These are phyloP conservation scores for Mortierella sp. DNA, from an alignment of 371 early-diverging fungal genomes.

Conservation along the genomic window DNA sequence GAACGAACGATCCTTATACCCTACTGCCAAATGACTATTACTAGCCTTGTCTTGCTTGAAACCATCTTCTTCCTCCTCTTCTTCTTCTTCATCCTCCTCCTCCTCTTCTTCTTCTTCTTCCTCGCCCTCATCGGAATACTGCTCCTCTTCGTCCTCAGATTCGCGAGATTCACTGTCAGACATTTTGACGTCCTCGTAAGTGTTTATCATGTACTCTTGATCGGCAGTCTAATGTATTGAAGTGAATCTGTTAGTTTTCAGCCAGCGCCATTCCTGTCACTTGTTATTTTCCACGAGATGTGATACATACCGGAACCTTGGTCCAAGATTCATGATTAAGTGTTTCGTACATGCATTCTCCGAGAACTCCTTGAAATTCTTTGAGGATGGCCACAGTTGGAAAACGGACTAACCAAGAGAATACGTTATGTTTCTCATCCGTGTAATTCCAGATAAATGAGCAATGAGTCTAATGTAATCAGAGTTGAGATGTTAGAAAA, in stretches of 20 bases:
- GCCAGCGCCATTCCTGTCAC: background rate
- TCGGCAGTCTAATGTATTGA: slow-evolving; percentile 58
- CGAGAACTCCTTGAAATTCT: slow-evolving; percentile 67
- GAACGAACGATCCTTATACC: slow-evolving; percentile 85
- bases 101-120: slow-evolving; percentile 35
- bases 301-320: slow-evolving; percentile 58
- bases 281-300: background rate
- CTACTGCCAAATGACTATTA: slow-evolving; percentile 82
- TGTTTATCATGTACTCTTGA: slow-evolving; percentile 73
- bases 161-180: slow-evolving; percentile 21
- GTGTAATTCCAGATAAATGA: slow-evolving; percentile 63
- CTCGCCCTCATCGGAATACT: slow-evolving; percentile 38
- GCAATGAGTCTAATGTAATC: slow-evolving; percentile 11
- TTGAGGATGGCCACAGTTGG: slow-evolving; percentile 56
- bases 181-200: slow-evolving; percentile 75
- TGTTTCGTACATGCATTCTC: slow-evolving; percentile 76
- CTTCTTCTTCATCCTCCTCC: slow-evolving; percentile 34
- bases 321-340: slow-evolving; percentile 60
- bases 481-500: background rate
- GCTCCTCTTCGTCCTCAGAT: slow-evolving; percentile 18
- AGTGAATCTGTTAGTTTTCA: background rate
- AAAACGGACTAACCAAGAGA: slow-evolving; percentile 79
- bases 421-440: slow-evolving; percentile 59
- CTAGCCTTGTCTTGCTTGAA: slow-evolving; percentile 44
- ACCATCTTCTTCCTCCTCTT: slow-evolving; percentile 29